Base-by-base conservation (phyloP, 768 basidiomycete species). In the Mrakia gelida region DNA sequence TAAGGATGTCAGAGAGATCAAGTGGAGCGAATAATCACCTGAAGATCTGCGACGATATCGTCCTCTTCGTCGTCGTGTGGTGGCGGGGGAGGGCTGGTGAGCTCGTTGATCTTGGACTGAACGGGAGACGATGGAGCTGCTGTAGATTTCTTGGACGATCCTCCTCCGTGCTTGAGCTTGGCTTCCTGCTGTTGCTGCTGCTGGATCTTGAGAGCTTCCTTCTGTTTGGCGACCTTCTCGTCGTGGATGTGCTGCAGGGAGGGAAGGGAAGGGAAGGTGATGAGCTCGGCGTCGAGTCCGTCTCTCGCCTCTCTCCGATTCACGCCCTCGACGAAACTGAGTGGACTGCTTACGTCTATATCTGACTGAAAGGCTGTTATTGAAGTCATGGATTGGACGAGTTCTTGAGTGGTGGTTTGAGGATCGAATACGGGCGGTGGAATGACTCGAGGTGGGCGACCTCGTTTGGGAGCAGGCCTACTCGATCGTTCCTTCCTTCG, bases 291-390 rank as follows among this genome's bases (percentile, higher is more conserved):
- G 56, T 11, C n/a, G 6, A 15, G 26, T 61, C 59, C 59, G 67
- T 70, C 34, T 23, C 67, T 70, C 41, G 16, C 34, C 26, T 41
- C 32, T 3, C 21, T 38, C 28, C 4, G 28, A 13, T 30, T 4
- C 16, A 13, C 63, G n/a, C 63, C 18, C 30, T 32, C 16, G 8
- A 32, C 38, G 32, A 16, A 15, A 18, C 15, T 13, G 30, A 9
- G 18, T 38, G 30, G 72, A 18, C 2, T n/a, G 18, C 73, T 56
- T 11, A 73, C 73, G 34, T 73, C 54, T 15, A 73, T 73, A 34
- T 73, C 73, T 59, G 73, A 52, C 73, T 73, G 73, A 56, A 73
- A 73, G 18, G 49, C 54, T 73, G 52, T 52, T 73, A 73, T 73
- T 73, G 73, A 59, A 43, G 70, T 71, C 70, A 71, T 73, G 16